These are phyloP conservation scores for Kingdonia uniflora DNA, from an alignment of 164 flowering plant genomes.

Conservation along the genomic window DNA sequence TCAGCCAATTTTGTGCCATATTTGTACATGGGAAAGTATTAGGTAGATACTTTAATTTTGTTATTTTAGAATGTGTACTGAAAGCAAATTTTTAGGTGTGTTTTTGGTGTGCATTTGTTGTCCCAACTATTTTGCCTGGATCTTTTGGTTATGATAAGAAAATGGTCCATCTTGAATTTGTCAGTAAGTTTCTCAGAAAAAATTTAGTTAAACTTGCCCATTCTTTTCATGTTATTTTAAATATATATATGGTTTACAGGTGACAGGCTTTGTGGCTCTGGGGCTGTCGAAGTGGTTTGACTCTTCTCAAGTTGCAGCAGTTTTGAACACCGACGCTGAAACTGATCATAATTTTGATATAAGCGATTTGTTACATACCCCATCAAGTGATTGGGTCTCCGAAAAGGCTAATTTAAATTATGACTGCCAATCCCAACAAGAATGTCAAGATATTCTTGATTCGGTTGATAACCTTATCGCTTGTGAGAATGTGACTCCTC, in stretches of 20 bases:
- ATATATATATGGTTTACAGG: constrained; percentile 28
- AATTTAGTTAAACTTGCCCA: too few species aligned
- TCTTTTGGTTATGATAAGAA: too few species aligned
- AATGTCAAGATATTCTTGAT: constrained; percentile 97
- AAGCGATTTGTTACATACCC: constrained; percentile 60
- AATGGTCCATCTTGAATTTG: too few species aligned
- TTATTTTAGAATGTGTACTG: too few species aligned
- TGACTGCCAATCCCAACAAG: constrained; percentile 80
- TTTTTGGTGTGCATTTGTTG: too few species aligned
- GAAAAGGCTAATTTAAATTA: constrained; percentile 71
- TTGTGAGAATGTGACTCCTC: constrained; percentile 31
- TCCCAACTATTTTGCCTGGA: too few species aligned
- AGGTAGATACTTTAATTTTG: too few species aligned
- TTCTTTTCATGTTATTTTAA: too few species aligned
- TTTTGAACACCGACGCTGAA: constrained; percentile 81
- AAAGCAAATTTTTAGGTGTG: too few species aligned
- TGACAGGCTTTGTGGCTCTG: constrained; percentile 48
- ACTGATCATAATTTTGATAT: constrained; percentile 57
- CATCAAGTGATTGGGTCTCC: constrained; percentile 45
- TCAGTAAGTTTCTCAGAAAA: too few species aligned
- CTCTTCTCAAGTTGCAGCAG: constrained; percentile 85
- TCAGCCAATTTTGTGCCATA: too few species aligned
- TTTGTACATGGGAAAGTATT: too few species aligned
- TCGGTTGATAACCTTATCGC: constrained; percentile 38
- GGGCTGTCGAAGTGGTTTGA: constrained; percentile 88